Percentiles rank a stretch among this genome's conserved stretches.
These are phyloP conservation scores for Termitomyces sp. DNA, from an alignment of 768 basidiomycete genomes.

Conservation along the genomic window DNA sequence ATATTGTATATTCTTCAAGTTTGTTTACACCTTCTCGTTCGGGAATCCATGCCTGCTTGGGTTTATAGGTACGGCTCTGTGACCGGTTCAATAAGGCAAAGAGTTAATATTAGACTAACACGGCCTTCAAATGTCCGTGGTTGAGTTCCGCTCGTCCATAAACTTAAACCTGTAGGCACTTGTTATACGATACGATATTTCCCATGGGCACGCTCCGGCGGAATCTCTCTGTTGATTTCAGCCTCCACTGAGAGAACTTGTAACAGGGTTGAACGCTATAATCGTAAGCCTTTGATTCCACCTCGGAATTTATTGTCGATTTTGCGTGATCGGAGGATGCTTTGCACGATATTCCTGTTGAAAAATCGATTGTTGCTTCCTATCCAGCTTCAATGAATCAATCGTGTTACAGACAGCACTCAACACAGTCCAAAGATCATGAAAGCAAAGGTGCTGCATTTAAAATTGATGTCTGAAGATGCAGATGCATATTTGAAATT, in stretches of 20 bases:
- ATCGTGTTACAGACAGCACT: too few relatives aligned
- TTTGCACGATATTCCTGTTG: neutral
- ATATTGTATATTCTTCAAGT: conserved; percentile 16
- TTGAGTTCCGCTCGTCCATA: neutral
- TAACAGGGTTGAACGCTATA: neutral
- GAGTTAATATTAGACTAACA: neutral
- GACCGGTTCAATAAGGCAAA: too few relatives aligned
- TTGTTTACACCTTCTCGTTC: conserved; percentile 13
- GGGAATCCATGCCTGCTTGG: conserved; percentile 1
- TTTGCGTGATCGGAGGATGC: neutral
- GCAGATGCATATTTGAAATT: too few relatives aligned
- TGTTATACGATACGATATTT: neutral
- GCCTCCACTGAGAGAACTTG: neutral
- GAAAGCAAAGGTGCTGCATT: too few relatives aligned
- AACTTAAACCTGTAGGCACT: neutral
- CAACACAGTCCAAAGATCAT: too few relatives aligned
- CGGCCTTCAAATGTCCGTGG: neutral
- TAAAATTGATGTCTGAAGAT: too few relatives aligned
- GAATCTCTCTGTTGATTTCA: neutral
- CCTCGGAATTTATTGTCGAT: neutral
- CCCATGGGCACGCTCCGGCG: neutral
- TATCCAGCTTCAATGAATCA: neutral
- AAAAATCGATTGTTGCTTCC: neutral
- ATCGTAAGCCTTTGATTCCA: neutral
- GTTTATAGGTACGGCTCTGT: neutral